Base-by-base conservation (phyloP, 2,329 filamentous ascomycete genomes). In the Alternaria gansuensis region DNA sequence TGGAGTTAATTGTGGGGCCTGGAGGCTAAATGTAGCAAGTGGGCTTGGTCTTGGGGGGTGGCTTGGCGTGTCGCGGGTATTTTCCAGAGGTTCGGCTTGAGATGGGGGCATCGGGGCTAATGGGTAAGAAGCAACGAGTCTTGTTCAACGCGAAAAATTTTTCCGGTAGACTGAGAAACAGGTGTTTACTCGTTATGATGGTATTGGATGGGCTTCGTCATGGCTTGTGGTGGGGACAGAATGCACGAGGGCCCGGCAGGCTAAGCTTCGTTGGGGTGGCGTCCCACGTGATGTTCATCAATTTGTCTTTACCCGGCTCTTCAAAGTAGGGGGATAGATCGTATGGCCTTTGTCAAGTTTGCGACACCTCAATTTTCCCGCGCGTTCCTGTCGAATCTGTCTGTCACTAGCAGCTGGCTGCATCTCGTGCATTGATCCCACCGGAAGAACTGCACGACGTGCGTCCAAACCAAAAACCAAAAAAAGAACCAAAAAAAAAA, bases 21-120 rank as follows among this genome's bases (percentile, higher is more conserved):
- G 28, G 17, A 28, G 45, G 36, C 57, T 55, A 21, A 39, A 55
- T 31, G 37, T 44, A 46, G 57, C 48, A 59, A 46, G 57, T 59
- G 45, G 45, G 56, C 21, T 45, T 24, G 21, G 26, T 28, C 26
- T 48, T 13, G 23, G 21, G 37, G 21, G 14, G 17, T 4, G 17
- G 29, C 21, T 48, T 48, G 44, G 44, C 44, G 44, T 13, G 46
- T 56, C 52, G 34, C 51, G 57, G 52, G 39, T 56, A 51, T 52
- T 51, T 37, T 34, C 8, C 29, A 21, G 33, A 45, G 17, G 29
- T 43, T 24, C 37, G 36, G 44, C 26, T 34, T 33, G 17, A 36
- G 23, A 34, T 43, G 53, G 14, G 21, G 14, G 21, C 44, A 48
- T 48, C 31, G 44, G 13, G 33, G 44, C 44, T 36, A 34, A 36